Conservation (phyloP, 768 basidiomycete genomes). For the Suillus subaureus region DNA sequence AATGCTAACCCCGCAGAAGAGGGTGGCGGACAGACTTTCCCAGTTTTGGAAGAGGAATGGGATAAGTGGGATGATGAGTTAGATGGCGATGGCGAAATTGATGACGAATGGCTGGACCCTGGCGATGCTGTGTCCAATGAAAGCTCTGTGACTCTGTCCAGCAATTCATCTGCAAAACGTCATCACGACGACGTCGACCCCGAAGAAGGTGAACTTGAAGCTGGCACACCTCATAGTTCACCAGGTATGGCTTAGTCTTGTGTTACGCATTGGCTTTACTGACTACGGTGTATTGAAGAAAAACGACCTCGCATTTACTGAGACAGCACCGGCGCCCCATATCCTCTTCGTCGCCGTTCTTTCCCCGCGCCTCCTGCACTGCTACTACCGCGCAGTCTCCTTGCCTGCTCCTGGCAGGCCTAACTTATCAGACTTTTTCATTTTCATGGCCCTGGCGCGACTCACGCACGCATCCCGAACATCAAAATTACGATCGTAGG, state of each 20-base stretch:
- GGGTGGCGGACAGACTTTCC: conserved; percentile 19
- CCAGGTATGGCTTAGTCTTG: conserved; percentile 41
- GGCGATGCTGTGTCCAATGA: conserved; percentile 48
- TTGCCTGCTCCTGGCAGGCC: not conserved
- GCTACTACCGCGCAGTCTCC: conserved; percentile 5
- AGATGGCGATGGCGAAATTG: conserved; percentile 51
- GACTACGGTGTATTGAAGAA: conserved; percentile 28
- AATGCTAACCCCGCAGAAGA: conserved; percentile 15
- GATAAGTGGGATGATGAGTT: conserved; percentile 37
- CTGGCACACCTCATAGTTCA: conserved; percentile 37
- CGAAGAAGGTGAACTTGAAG: conserved; percentile 39
- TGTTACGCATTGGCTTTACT: not conserved
- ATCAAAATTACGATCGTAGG: not conserved
- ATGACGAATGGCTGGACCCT: conserved; percentile 47
- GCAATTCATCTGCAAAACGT: conserved; percentile 53
- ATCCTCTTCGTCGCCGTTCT: not conserved
- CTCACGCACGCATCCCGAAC: not conserved
- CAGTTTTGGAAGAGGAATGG: conserved; percentile 25
- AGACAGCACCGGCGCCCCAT: conserved; percentile 14
- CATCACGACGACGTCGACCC: conserved; percentile 49
- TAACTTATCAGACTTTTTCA: conserved; percentile 29
- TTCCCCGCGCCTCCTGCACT: conserved; percentile 5
- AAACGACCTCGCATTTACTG: conserved; percentile 48
- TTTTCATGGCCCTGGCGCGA: not conserved
- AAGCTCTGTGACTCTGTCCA: conserved; percentile 59